These are phyloP conservation scores for Kodamaea fukazawae DNA, from an alignment of 805 yeast genomes.

Conservation along the genomic window DNA sequence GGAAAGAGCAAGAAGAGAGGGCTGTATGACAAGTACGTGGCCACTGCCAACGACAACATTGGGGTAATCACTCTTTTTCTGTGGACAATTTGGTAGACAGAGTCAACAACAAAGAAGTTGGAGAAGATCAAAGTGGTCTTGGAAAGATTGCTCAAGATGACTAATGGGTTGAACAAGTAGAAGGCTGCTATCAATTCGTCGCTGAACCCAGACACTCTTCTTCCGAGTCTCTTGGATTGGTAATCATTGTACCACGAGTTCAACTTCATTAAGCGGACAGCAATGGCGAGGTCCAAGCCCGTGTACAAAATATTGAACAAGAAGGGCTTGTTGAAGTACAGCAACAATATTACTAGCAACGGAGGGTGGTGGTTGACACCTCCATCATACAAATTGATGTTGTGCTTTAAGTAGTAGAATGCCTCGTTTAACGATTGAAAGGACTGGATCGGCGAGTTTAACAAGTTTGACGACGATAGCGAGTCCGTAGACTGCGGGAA, in stretches of 20 bases:
- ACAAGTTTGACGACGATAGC: conserved; percentile 47
- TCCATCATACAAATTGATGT: conserved; percentile 71
- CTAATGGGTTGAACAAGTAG: conserved; percentile 78
- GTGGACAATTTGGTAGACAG: conserved; percentile 45
- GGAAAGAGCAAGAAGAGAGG: conserved; percentile 61
- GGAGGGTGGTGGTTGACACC: conserved; percentile 89
- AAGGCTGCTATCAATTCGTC: conserved; percentile 56
- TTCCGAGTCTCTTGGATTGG: conserved; percentile 14
- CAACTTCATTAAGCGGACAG: conserved; percentile 50
- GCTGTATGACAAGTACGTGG: conserved; percentile 62
- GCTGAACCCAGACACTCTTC: conserved; percentile 17
- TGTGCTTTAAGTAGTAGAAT: conserved; percentile 38
- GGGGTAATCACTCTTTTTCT: conserved; percentile 31
- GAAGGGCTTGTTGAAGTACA: conserved; percentile 28
- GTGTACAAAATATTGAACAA: conserved; percentile 50
- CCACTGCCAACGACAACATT: conserved; percentile 54
- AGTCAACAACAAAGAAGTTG: conserved; percentile 52
- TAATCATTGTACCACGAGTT: conserved; percentile 40
- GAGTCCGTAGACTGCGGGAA: conserved; percentile 28
- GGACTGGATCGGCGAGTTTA: conserved; percentile 74
- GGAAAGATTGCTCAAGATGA: conserved; percentile 64
- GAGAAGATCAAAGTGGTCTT: conserved; percentile 65
- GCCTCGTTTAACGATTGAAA: conserved; percentile 47
- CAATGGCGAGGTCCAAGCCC: conserved; percentile 55
- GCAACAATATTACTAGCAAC: conserved; percentile 53